These are phyloP conservation scores for Houttuynia cordata DNA, from an alignment of 164 flowering plant genomes.

Conservation along the genomic window DNA sequence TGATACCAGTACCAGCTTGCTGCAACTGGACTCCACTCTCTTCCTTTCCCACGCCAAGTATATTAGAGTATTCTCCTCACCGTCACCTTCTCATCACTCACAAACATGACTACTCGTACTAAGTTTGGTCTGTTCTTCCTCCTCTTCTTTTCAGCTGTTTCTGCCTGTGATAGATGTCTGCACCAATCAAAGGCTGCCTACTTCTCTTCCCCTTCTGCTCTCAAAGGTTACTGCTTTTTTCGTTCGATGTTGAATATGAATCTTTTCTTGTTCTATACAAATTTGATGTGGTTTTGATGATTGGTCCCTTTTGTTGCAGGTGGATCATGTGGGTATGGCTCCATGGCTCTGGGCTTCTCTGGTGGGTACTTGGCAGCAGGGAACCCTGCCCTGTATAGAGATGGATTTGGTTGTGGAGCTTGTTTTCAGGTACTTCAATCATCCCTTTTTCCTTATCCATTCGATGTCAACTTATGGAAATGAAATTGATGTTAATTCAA, in stretches of 20 bases:
- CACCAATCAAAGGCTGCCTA: slow-evolving; percentile 57
- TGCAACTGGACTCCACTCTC: slow-evolving; percentile 11
- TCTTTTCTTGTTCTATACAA: not conserved
- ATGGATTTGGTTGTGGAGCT: slow-evolving; percentile 84
- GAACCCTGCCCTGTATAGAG: slow-evolving; percentile 45
- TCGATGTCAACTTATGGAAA: too few species aligned
- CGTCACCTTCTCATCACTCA: not conserved
- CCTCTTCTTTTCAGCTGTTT: slow-evolving; percentile 31
- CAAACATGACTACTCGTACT: slow-evolving; percentile 26
- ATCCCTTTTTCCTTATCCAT: not conserved
- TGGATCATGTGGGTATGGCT: slow-evolving; percentile 90
- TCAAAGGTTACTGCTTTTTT: slow-evolving; percentile 34
- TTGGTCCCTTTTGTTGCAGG: slow-evolving; percentile 27
- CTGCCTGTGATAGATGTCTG: slow-evolving; percentile 74
- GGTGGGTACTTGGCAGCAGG: slow-evolving; percentile 64
- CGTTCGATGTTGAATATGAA: not conserved
- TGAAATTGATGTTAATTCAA: not conserved
- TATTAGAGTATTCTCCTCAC: not conserved
- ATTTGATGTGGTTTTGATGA: not conserved
- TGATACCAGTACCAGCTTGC: not conserved
- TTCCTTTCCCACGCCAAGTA: not conserved
- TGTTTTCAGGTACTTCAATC: not conserved
- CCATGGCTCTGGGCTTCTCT: slow-evolving; percentile 46
- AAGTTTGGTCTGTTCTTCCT: slow-evolving; percentile 23
- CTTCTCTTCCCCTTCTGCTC: slow-evolving; percentile 37